Evolutionary conservation across 2,329 filamentous ascomycete genomes (phyloP).

Genomic region (Alternaria sp.): DNA sequence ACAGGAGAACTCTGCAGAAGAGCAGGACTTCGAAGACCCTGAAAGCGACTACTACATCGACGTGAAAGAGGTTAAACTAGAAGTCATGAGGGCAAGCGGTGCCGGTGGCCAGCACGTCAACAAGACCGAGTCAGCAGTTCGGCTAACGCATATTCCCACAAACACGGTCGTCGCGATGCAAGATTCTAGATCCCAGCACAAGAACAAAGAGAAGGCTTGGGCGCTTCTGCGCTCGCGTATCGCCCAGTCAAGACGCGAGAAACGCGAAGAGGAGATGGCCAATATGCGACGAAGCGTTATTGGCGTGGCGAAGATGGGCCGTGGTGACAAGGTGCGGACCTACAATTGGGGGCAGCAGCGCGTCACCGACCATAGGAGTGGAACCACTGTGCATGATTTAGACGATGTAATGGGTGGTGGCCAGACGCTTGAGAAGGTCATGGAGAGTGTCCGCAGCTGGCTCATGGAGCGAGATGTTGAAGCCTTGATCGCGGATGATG

Average conservation of each 20-base stretch:
- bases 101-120: slow-evolving; percentile 98
- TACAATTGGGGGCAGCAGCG: slow-evolving; percentile 83
- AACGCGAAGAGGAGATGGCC: slow-evolving; percentile 80
- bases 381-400: slow-evolving; percentile 78
- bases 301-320: slow-evolving; percentile 78
- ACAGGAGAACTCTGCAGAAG: slow-evolving; percentile 59
- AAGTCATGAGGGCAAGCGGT: slow-evolving; percentile 90
- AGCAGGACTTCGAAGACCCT: slow-evolving; percentile 76
- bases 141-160: slow-evolving; percentile 88
- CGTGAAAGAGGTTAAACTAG: slow-evolving; percentile 78
- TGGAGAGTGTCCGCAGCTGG: slow-evolving; percentile 80
- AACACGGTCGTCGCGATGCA: slow-evolving; percentile 90
- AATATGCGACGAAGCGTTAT: slow-evolving; percentile 78
- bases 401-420: slow-evolving; percentile 80
- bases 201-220: slow-evolving; percentile 90
- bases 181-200: slow-evolving; percentile 86
- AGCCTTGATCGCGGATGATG: slow-evolving; percentile 62
- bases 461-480: slow-evolving; percentile 77
- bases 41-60: slow-evolving; percentile 92
- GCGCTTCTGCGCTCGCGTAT: slow-evolving; percentile 79
- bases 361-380: slow-evolving; percentile 87
- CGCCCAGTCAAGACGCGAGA: slow-evolving; percentile 79
- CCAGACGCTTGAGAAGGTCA: slow-evolving; percentile 73
- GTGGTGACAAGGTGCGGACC: slow-evolving; percentile 91
- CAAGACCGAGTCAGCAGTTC: slow-evolving; percentile 94